These are phyloP conservation scores for Leccinum imitatum DNA, from an alignment of 768 basidiomycete species.

Conservation along the genomic window DNA sequence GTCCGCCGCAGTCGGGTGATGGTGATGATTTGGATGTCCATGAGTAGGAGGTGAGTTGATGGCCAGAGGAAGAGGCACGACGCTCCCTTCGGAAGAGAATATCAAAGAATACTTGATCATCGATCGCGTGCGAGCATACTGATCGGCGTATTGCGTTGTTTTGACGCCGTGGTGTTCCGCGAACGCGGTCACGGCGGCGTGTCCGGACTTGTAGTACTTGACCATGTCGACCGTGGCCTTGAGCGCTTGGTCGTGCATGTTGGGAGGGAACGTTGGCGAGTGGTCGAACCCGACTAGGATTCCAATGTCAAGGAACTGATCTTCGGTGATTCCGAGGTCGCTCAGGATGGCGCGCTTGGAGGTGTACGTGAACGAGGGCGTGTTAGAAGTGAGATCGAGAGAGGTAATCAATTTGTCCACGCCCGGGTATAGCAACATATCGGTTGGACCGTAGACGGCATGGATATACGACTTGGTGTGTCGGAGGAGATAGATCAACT, in stretches of 20 bases:
- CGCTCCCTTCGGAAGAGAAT: slow-evolving; percentile 81
- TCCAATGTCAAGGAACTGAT: slow-evolving; percentile 93
- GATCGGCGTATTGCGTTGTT: slow-evolving; percentile 73
- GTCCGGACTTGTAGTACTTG: slow-evolving; percentile 88
- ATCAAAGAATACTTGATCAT: slow-evolving; percentile 93
- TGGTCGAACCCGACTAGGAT: slow-evolving; percentile 90
- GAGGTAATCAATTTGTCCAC: slow-evolving; percentile 90
- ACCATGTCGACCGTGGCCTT: slow-evolving; percentile 91
- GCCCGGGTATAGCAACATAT: slow-evolving; percentile 84
- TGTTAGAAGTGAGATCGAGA: slow-evolving; percentile 68
- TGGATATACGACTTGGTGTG: slow-evolving; percentile 94
- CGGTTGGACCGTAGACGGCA: slow-evolving; percentile 88
- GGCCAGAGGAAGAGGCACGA: slow-evolving; percentile 78
- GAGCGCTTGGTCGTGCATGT: slow-evolving; percentile 74
- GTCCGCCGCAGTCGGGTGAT: slow-evolving; percentile 80
- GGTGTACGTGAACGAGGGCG: slow-evolving; percentile 78
- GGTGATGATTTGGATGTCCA: slow-evolving; percentile 56
- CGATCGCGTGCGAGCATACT: slow-evolving; percentile 84
- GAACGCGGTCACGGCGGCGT: slow-evolving; percentile 73
- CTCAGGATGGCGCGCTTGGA: slow-evolving; percentile 75
- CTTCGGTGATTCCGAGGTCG: slow-evolving; percentile 67
- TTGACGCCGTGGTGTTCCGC: slow-evolving; percentile 84
- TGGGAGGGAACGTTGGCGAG: slow-evolving; percentile 78
- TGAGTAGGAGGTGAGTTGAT: slow-evolving; percentile 49
- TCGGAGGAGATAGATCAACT: slow-evolving; percentile 94